A percentile compares a stretch with the other conserved stretches of the same genome.
Evolutionary conservation across 257 asterid genomes (phyloP).

Genomic region (Perilla frutescens): DNA sequence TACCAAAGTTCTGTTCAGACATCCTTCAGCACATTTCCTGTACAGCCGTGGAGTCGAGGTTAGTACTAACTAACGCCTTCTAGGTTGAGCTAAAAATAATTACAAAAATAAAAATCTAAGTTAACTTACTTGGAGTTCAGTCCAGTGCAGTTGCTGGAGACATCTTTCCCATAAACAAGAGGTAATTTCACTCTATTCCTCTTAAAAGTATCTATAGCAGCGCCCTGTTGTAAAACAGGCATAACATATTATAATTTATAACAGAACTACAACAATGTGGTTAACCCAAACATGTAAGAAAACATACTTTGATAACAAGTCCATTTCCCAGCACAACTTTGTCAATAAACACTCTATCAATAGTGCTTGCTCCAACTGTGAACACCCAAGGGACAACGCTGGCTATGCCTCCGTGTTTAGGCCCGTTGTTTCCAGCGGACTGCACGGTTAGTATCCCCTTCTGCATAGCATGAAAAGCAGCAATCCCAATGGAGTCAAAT

Average conservation of each 20-base stretch:
- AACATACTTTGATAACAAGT: conserved; percentile 12
- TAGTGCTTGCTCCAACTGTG: conserved; percentile 38
- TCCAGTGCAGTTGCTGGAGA: conserved; percentile 15
- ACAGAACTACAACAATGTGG: background rate
- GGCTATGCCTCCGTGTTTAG: background rate
- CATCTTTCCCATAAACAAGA: conserved; percentile 28
- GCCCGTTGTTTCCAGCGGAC: conserved; percentile 37
- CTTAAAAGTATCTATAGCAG: conserved; percentile 23
- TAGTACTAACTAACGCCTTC: background rate
- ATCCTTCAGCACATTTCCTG: background rate
- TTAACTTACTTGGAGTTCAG: conserved; percentile 20
- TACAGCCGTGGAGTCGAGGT: background rate
- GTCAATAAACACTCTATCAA: conserved; percentile 25
- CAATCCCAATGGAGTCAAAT: conserved; percentile 42
- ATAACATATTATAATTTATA: background rate
- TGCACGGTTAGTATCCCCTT: conserved; percentile 39
- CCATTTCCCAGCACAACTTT: conserved; percentile 40
- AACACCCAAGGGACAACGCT: conserved; percentile 41
- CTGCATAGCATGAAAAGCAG: conserved; percentile 41
- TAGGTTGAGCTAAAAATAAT: background rate
- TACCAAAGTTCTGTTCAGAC: conserved; percentile 28
- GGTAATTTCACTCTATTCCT: conserved; percentile 5
- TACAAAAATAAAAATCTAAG: background rate
- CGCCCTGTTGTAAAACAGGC: conserved; percentile 10
- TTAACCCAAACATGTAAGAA: too few species aligned